A percentile compares a stretch with the other conserved stretches of the same genome.
phyloP scores from a whole-genome alignment of 306 rosid species.

The Malus domestica region DNA sequence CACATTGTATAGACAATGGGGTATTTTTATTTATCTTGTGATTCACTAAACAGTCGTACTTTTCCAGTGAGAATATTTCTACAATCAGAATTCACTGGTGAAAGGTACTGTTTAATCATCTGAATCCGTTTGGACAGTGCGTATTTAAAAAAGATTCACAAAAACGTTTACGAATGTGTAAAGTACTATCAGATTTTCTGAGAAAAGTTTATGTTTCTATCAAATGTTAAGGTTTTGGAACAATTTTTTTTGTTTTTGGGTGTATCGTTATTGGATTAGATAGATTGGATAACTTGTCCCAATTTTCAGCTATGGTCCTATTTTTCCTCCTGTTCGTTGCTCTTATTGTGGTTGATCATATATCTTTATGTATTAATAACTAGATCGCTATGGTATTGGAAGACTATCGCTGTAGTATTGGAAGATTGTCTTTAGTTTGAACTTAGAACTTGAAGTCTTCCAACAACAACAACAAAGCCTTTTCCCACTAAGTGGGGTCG shows the following conservation, averaged over 20 bases:
- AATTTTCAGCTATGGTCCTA: background rate
- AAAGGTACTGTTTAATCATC: too few species aligned
- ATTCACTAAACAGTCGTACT: background rate
- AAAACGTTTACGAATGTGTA: background rate
- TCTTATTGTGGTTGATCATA: background rate
- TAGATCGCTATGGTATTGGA: background rate
- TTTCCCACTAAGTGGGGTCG: too few species aligned
- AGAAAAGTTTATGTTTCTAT: background rate
- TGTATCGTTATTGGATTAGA: background rate
- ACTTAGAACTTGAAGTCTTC: background rate
- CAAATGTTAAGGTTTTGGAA: too few species aligned
- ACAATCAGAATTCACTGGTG: background rate
- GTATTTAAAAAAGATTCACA: background rate
- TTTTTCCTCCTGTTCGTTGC: background rate
- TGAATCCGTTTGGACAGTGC: background rate
- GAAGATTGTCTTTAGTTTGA: background rate
- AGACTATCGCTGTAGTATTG: background rate
- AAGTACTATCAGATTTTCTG: background rate
- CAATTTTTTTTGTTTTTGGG: too few species aligned
- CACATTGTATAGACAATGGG: background rate
- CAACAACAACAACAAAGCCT: background rate
- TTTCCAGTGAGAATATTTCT: too few species aligned
- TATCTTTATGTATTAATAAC: background rate
- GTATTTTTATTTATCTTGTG: background rate
- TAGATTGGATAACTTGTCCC: background rate